phyloP scores from a whole-genome alignment of 306 rosid species.

The Begonia loranthoides region DNA sequence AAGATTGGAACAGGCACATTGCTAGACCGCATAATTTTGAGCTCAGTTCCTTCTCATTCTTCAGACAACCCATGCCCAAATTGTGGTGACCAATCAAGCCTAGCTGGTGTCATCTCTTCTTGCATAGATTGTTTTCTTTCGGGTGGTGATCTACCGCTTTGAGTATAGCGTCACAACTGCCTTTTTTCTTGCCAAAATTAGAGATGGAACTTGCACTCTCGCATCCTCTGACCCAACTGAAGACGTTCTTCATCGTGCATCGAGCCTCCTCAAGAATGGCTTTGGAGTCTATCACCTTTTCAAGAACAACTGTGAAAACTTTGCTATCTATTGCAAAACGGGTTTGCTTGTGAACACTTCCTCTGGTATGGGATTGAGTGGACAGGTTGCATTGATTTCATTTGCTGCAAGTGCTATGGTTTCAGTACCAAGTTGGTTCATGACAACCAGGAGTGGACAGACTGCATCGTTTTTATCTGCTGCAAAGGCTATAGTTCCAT shows the following conservation, averaged over 20 bases:
- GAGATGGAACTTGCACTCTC: conserved; percentile 74
- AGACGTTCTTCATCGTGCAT: conserved; percentile 36
- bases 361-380: conserved; percentile 37
- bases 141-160: conserved; percentile 37
- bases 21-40: conserved; percentile 20
- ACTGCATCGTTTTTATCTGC: no score
- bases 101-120: conserved; percentile 39
- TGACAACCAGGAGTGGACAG: no score
- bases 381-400: conserved; percentile 36
- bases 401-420: conserved; percentile 29
- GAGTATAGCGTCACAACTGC: conserved; percentile 33
- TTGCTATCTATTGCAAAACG: conserved; percentile 78
- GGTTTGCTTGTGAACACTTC: conserved; percentile 30
- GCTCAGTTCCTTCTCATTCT: conserved; percentile 26
- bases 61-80: conserved; percentile 30
- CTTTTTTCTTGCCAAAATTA: conserved; percentile 42
- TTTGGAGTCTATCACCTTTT: conserved; percentile 40
- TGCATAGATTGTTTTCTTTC: conserved; percentile 56
- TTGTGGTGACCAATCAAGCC: conserved; percentile 29
- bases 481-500: no score
- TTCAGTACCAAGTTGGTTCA: no score
- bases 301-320: conserved; percentile 70
- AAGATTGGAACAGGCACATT: conserved; percentile 29
- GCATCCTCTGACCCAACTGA: conserved; percentile 32
- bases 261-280: conserved; percentile 49